Percentiles rank a stretch among this genome's conserved stretches.
These are phyloP conservation scores for Ophiostoma quercus DNA, from an alignment of 2,329 filamentous ascomycete genomes.

Conservation along the genomic window DNA sequence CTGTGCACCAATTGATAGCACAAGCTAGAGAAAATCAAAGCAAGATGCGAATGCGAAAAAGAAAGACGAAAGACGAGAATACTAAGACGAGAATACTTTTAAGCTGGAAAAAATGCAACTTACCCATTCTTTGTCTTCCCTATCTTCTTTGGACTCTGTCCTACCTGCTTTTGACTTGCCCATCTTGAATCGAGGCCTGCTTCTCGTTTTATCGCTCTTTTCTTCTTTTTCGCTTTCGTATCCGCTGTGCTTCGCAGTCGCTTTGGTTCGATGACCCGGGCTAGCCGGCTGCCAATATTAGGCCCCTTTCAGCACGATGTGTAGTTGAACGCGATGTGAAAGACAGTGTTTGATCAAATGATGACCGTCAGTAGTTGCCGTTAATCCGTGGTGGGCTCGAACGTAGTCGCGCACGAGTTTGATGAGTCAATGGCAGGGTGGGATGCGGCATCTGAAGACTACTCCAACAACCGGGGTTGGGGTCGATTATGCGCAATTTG, in stretches of 20 bases:
- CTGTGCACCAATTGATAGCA: neutral
- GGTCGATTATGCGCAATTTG: neutral
- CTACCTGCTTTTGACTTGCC: neutral
- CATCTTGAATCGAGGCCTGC: neutral
- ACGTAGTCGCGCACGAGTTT: too few species aligned
- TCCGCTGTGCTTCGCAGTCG: neutral
- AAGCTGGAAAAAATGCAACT: slow-evolving; percentile 5
- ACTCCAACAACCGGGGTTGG: neutral
- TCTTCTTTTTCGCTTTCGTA: neutral
- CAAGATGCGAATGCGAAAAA: neutral
- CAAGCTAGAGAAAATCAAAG: neutral
- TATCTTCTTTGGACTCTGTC: slow-evolving; percentile 18
- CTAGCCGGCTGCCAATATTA: neutral
- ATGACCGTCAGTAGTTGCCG: too few species aligned
- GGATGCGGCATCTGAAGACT: neutral
- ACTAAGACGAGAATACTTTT: too few species aligned
- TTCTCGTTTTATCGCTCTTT: too few species aligned
- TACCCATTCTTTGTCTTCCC: slow-evolving; percentile 27
- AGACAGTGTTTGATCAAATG: neutral
- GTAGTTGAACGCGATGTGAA: neutral
- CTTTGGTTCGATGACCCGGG: neutral
- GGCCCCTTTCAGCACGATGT: neutral
- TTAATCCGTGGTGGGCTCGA: neutral
- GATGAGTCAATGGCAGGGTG: neutral
- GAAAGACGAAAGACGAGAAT: neutral